A percentile compares a stretch with the other conserved stretches of the same genome.
Conservation (phyloP, 345 rosid species). For the Zanthoxylum bungeanum region DNA sequence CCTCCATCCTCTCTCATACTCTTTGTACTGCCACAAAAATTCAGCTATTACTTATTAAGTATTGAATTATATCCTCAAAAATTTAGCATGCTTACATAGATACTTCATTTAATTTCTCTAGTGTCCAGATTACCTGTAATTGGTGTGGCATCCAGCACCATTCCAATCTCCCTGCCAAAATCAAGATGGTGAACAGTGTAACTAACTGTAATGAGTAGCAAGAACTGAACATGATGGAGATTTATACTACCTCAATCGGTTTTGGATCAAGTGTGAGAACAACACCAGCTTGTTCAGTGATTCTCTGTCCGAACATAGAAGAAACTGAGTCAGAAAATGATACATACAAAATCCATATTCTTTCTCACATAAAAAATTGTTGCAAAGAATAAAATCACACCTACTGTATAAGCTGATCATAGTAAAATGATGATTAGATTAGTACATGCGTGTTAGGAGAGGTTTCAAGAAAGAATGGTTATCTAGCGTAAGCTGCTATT, state of each 20-base stretch:
- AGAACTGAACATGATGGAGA: neutral
- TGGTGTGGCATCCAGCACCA: conserved; percentile 99
- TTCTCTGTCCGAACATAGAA: conserved; percentile 55
- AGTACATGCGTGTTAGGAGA: too few species aligned
- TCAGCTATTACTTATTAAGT: neutral
- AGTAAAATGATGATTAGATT: neutral
- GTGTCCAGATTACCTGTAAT: conserved; percentile 50
- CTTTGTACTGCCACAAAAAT: conserved; percentile 58
- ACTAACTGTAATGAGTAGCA: neutral
- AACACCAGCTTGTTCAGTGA: conserved; percentile 96
- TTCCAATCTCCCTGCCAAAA: conserved; percentile 85
- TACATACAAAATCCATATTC: neutral
- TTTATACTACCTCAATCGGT: conserved; percentile 66
- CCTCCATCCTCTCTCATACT: conserved; percentile 97
- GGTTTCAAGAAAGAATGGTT: neutral
- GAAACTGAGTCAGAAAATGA: conserved; percentile 1
- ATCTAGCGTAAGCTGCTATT: neutral
- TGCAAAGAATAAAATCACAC: neutral
- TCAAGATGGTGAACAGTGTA: conserved; percentile 8
- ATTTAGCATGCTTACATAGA: neutral
- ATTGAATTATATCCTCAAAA: neutral
- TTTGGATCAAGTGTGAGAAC: conserved; percentile 92
- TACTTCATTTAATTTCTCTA: neutral
- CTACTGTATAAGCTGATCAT: neutral
- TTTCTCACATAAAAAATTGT: neutral